phyloP scores from a whole-genome alignment of 2,329 filamentous ascomycete species.

The Nemania sp. region DNA sequence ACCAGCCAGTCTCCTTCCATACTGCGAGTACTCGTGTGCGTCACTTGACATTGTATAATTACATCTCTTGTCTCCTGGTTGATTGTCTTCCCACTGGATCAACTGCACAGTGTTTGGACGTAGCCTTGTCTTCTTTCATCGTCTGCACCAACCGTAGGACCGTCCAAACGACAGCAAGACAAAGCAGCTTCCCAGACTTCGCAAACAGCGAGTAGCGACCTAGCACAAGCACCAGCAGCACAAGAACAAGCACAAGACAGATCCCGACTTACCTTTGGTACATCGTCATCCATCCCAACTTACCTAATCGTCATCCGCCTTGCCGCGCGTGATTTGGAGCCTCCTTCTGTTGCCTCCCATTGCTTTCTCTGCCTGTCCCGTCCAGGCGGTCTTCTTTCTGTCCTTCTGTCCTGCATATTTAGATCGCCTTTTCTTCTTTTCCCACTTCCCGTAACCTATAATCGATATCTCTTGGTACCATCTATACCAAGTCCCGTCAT shows the following conservation, averaged over 20 bases:
- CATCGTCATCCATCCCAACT: slow-evolving; percentile 28
- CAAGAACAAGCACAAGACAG: slow-evolving; percentile 33
- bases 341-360: slow-evolving; percentile 32
- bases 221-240: slow-evolving; percentile 31
- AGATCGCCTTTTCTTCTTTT: slow-evolving; percentile 23
- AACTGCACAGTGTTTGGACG: slow-evolving; percentile 5
- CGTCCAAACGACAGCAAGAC: slow-evolving; percentile 25
- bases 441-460: slow-evolving; percentile 24
- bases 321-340: slow-evolving; percentile 44
- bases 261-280: slow-evolving; percentile 31
- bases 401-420: slow-evolving; percentile 26
- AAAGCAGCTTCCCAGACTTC: slow-evolving; percentile 38
- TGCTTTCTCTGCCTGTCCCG: slow-evolving; percentile 33
- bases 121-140: slow-evolving; percentile 38
- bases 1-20: background rate
- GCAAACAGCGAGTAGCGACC: slow-evolving; percentile 42
- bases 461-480: slow-evolving; percentile 11
- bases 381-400: slow-evolving; percentile 34
- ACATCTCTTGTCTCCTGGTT: slow-evolving; percentile 16
- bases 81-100: slow-evolving; percentile 14
- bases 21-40: slow-evolving; percentile 15
- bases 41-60: slow-evolving; percentile 43
- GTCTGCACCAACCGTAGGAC: background rate
- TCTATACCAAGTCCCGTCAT: background rate
- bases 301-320: slow-evolving; percentile 45